Evolutionary conservation across 2,329 filamentous ascomycete species (phyloP).

Genomic region (Aspergillus clavatus): DNA sequence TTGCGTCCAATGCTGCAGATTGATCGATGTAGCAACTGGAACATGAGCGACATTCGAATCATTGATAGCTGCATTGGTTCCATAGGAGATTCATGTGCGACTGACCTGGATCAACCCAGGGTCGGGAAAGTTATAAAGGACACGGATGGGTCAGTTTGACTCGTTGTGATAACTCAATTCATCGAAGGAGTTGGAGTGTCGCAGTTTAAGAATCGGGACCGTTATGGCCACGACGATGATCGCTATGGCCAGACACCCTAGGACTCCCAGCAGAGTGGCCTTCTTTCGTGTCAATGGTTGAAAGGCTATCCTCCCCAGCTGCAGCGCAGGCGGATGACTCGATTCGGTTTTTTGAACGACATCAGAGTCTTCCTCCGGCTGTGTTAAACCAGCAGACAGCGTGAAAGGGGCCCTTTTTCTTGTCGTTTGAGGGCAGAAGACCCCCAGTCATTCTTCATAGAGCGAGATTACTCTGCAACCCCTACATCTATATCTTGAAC

Average conservation of each 20-base stretch:
- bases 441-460: too few relatives aligned
- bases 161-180: slow-evolving; percentile 15
- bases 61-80: slow-evolving; percentile 21
- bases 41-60: slow-evolving; percentile 36
- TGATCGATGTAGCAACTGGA: slow-evolving; percentile 49
- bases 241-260: slow-evolving; percentile 8
- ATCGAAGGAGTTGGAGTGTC: slow-evolving; percentile 4
- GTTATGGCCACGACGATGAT: slow-evolving; percentile 19
- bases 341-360: too few relatives aligned
- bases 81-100: slow-evolving; percentile 33
- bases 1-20: slow-evolving; percentile 47
- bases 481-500: too few relatives aligned
- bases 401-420: too few relatives aligned
- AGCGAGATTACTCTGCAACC: too few relatives aligned
- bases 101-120: slow-evolving; percentile 28
- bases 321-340: too few relatives aligned
- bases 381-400: too few relatives aligned
- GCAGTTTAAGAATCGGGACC: slow-evolving; percentile 17
- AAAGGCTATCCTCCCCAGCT: too few relatives aligned
- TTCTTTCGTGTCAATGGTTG: slow-evolving; percentile 11
- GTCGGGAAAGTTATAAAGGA: slow-evolving; percentile 27
- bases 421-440: too few relatives aligned
- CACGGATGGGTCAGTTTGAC: slow-evolving; percentile 18
- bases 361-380: too few relatives aligned
- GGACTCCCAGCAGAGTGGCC: slow-evolving; percentile 6